Conservation (phyloP, 345 rosid genomes). For the Carallia brachiata region DNA sequence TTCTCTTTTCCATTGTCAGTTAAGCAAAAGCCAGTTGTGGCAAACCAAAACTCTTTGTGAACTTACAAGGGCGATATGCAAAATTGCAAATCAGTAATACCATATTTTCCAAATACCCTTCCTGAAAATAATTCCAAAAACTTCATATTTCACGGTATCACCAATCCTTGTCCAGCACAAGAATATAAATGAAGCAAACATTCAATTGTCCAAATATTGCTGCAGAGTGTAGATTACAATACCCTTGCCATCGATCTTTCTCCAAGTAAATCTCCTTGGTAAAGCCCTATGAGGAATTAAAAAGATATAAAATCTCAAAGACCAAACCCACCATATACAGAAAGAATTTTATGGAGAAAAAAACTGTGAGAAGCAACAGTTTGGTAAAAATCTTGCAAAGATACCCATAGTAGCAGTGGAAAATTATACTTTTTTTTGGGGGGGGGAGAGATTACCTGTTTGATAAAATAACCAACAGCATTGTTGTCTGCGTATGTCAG, state of each 20-base stretch:
- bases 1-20: not conserved
- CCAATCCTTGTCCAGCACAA: not conserved
- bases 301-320: not conserved
- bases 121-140: not conserved
- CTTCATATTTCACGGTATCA: not conserved
- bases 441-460: constrained; percentile 55
- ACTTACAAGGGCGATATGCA: not conserved
- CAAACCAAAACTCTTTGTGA: too few relatives aligned
- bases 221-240: constrained; percentile 26
- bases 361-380: not conserved
- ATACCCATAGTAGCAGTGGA: not conserved
- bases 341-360: not conserved
- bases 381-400: not conserved
- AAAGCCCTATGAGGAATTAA: constrained; percentile 63
- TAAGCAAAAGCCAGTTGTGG: not conserved
- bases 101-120: not conserved
- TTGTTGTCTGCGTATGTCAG: constrained; percentile 97
- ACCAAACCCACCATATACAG: not conserved
- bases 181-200: not conserved
- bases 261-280: constrained; percentile 98
- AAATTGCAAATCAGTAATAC: not conserved
- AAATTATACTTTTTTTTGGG: constrained; percentile 5
- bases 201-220: not conserved
- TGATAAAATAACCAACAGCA: constrained; percentile 97
- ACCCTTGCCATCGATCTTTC: constrained; percentile 99